A percentile compares a stretch with the other conserved stretches of the same genome.
Evolutionary conservation across 176 grass and related monocot genomes (phyloP).

Genomic region (Saccharum spontaneum): DNA sequence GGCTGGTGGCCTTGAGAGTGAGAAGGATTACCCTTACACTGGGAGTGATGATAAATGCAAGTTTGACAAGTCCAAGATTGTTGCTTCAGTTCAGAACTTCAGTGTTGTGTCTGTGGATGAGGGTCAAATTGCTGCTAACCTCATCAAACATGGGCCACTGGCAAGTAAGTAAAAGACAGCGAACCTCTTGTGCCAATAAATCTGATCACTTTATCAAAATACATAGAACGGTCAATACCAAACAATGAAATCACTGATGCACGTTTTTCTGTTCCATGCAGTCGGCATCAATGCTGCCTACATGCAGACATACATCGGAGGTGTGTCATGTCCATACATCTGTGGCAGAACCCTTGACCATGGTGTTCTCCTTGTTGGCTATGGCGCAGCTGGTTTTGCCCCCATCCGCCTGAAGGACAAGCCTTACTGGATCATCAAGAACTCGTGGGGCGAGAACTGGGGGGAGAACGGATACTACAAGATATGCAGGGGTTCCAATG

Average conservation of each 20-base stretch:
- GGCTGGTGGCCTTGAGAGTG: conserved; percentile 80
- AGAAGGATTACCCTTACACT: conserved; percentile 81
- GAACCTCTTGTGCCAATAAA: neutral
- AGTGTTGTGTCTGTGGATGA: conserved; percentile 76
- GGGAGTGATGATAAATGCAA: conserved; percentile 67
- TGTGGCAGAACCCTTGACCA: conserved; percentile 77
- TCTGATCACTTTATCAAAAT: neutral
- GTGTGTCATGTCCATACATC: conserved; percentile 81
- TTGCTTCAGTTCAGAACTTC: conserved; percentile 73
- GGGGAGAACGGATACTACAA: conserved; percentile 86
- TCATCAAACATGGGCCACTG: conserved; percentile 74
- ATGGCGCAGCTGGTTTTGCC: conserved; percentile 60
- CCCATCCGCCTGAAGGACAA: conserved; percentile 90
- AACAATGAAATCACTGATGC: neutral
- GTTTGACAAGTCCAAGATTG: conserved; percentile 85
- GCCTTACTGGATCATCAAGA: conserved; percentile 94
- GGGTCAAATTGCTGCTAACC: conserved; percentile 78
- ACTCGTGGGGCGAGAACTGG: conserved; percentile 87
- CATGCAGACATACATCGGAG: conserved; percentile 92
- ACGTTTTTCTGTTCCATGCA: conserved; percentile 25
- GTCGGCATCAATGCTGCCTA: conserved; percentile 81
- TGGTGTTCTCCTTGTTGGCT: conserved; percentile 84
- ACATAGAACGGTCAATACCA: neutral
- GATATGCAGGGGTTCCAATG: conserved; percentile 80
- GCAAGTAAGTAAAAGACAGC: conserved; percentile 63